Conservation (phyloP, 805 yeast species). For the Kodamaea sagamina region DNA sequence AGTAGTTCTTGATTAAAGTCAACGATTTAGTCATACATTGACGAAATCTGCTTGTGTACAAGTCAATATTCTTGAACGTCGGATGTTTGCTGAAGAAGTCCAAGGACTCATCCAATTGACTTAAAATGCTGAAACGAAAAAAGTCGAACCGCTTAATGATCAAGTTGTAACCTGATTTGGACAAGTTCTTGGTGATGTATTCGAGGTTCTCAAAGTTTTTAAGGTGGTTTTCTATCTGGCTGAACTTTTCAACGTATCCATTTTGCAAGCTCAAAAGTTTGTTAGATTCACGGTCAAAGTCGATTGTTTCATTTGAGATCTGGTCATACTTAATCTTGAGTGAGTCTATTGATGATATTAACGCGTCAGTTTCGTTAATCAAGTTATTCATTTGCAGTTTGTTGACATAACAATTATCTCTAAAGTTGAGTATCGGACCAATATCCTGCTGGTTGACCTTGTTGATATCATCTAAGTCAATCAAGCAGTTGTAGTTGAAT, state of each 20-base stretch:
- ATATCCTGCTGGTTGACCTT: conserved; percentile 40
- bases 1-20: conserved; percentile 69
- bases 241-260: conserved; percentile 42
- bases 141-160: conserved; percentile 50
- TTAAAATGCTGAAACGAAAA: conserved; percentile 50
- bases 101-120: conserved; percentile 66
- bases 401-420: conserved; percentile 32
- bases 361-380: conserved; percentile 44
- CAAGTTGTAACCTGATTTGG: conserved; percentile 64
- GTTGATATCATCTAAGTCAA: conserved; percentile 42
- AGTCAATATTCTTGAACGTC: conserved; percentile 64
- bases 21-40: conserved; percentile 83
- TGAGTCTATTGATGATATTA: conserved; percentile 48
- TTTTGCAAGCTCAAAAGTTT: conserved; percentile 49
- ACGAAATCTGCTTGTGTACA: conserved; percentile 70
- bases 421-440: conserved; percentile 36
- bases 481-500: conserved; percentile 44
- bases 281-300: conserved; percentile 60
- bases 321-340: conserved; percentile 55
- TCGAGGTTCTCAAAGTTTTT: conserved; percentile 71
- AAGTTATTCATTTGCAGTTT: conserved; percentile 31
- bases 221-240: conserved; percentile 51
- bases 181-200: conserved; percentile 63
- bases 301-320: conserved; percentile 62
- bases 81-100: conserved; percentile 54